These are phyloP conservation scores for Mycena sp. DNA, from an alignment of 1,284 basidiomycete genomes.

Conservation along the genomic window DNA sequence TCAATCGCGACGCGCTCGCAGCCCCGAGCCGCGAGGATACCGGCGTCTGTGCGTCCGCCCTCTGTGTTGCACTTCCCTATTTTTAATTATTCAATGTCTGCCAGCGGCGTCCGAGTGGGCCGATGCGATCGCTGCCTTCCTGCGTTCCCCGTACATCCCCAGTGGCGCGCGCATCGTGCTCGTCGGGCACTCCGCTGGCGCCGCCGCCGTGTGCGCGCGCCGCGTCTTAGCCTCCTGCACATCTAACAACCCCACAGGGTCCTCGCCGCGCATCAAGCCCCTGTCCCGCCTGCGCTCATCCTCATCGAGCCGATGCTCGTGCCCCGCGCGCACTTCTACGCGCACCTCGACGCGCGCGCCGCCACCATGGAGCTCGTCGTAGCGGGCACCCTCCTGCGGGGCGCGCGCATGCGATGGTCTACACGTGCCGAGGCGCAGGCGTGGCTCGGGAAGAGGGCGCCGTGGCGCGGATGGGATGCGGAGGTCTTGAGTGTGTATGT, in stretches of 20 bases:
- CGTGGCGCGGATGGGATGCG: conserved; percentile 18
- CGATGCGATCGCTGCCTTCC: conserved; percentile 14
- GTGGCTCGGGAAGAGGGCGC: conserved; percentile 8
- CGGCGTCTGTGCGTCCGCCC: neutral
- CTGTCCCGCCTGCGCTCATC: too few species aligned
- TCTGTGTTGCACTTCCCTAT: neutral
- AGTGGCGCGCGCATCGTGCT: conserved; percentile 2
- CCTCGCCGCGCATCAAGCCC: too few species aligned
- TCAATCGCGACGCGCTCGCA: conserved; percentile 11
- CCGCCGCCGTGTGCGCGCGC: neutral
- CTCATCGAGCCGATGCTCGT: conserved; percentile 15
- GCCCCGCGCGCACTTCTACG: neutral
- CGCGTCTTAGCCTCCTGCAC: neutral
- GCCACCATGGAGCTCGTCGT: too few species aligned
- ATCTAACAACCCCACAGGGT: too few species aligned
- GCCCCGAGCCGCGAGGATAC: neutral
- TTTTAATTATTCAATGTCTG: neutral
- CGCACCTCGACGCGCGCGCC: neutral
- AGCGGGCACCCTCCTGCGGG: too few species aligned
- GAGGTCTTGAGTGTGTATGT: neutral
- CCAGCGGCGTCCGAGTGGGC: conserved; percentile 12
- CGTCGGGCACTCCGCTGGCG: conserved; percentile 10
- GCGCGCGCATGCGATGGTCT: conserved; percentile 5
- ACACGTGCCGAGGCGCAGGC: conserved; percentile 3
- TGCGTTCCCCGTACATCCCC: conserved; percentile 1